These are phyloP conservation scores for Ostreobium quekettii DNA, from an alignment of 139 green algal genomes.

Conservation along the genomic window DNA sequence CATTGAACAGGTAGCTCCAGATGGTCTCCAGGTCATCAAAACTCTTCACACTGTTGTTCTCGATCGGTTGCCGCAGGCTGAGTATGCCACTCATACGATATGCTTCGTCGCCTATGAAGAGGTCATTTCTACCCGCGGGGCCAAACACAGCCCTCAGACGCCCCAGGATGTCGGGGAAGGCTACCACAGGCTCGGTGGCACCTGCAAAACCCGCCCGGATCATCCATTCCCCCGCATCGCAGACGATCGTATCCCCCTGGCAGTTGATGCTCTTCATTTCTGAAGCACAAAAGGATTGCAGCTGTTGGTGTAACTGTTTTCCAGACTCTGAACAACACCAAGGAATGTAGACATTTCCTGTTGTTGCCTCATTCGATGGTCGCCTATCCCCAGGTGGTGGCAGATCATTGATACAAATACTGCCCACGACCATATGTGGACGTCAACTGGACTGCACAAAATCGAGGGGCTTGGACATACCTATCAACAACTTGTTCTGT, in stretches of 20 bases:
- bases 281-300: too few species aligned
- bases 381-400: too few species aligned
- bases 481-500: too few species aligned
- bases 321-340: too few species aligned
- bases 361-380: too few species aligned
- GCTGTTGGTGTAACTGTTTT: too few species aligned
- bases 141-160: background rate
- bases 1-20: background rate
- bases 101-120: background rate
- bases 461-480: too few species aligned
- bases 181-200: background rate
- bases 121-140: background rate
- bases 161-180: background rate
- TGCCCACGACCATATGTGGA: too few species aligned
- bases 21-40: background rate
- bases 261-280: too few species aligned
- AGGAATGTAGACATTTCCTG: too few species aligned
- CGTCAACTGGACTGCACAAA: too few species aligned
- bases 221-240: conserved; percentile 1
- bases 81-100: background rate
- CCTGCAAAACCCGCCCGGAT: background rate
- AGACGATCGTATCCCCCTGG: background rate
- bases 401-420: too few species aligned
- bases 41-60: background rate
- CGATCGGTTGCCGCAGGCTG: background rate